Conservation (phyloP, 2,329 filamentous ascomycete genomes). For the Diaporthe humulicola region DNA sequence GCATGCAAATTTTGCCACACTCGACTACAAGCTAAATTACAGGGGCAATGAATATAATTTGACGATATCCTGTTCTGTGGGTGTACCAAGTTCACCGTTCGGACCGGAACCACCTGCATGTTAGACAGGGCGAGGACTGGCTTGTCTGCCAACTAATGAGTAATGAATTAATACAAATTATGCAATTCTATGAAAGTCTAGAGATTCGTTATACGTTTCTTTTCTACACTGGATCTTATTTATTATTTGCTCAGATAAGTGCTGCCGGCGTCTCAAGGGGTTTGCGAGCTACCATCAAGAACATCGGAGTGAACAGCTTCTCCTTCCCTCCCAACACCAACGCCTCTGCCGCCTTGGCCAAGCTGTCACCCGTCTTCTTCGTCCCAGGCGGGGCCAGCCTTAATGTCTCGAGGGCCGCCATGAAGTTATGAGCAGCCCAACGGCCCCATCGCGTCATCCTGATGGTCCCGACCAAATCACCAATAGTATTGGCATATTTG, state of each 20-base stretch:
- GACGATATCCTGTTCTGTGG: no score
- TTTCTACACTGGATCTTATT: no score
- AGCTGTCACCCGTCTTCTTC: conserved; percentile 81
- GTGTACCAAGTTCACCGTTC: no score
- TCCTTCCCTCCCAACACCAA: conserved; percentile 38
- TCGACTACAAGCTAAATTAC: no score
- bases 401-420: conserved; percentile 74
- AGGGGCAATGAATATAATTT: no score
- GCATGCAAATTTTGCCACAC: no score
- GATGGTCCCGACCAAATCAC: conserved; percentile 37
- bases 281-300: conserved; percentile 39
- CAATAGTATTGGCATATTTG: conserved; percentile 33
- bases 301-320: conserved; percentile 39
- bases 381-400: conserved; percentile 76
- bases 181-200: no score
- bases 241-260: background rate
- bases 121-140: no score
- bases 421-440: conserved; percentile 72
- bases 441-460: conserved; percentile 81
- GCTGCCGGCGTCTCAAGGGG: conserved; percentile 9
- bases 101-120: no score
- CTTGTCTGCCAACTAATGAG: no score
- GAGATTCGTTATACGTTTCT: no score
- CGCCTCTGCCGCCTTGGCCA: conserved; percentile 66
- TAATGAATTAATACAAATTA: no score